Evolutionary conservation across 257 asterid genomes (phyloP).

Genomic region (Gynochthodes officinalis): DNA sequence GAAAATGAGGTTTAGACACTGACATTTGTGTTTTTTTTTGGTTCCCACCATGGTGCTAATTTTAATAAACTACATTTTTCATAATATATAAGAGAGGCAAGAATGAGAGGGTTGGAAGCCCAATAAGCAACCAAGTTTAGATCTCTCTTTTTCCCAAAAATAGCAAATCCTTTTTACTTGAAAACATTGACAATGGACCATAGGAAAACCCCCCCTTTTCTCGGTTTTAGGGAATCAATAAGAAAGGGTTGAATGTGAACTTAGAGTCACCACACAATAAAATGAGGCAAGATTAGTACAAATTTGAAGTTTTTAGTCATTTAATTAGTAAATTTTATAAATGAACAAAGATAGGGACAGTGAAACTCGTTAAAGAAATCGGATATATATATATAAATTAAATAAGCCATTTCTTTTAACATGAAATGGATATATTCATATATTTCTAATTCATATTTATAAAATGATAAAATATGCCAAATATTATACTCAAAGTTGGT

Average conservation of each 20-base stretch:
- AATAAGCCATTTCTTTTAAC: no score
- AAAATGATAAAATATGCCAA: no score
- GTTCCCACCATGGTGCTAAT: background rate
- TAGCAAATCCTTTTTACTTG: background rate
- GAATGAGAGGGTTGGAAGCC: background rate
- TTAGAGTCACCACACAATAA: background rate
- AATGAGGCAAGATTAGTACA: background rate
- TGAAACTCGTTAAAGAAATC: no score
- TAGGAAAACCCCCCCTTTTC: no score
- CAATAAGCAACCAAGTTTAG: conserved; percentile 8
- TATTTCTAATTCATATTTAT: no score
- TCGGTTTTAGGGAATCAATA: background rate
- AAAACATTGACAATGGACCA: background rate
- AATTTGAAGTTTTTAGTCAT: no score
- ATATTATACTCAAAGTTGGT: no score
- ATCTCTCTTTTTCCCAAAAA: conserved; percentile 5
- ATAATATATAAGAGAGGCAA: background rate
- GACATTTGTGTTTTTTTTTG: background rate
- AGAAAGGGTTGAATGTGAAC: background rate
- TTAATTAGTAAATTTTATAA: no score
- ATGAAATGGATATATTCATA: no score
- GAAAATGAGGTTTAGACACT: background rate
- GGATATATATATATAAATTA: no score
- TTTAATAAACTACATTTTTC: background rate
- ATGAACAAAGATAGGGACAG: no score